Evolutionary conservation across 164 flowering plant species (phyloP).

Genomic region (Tetracentron sinense): DNA sequence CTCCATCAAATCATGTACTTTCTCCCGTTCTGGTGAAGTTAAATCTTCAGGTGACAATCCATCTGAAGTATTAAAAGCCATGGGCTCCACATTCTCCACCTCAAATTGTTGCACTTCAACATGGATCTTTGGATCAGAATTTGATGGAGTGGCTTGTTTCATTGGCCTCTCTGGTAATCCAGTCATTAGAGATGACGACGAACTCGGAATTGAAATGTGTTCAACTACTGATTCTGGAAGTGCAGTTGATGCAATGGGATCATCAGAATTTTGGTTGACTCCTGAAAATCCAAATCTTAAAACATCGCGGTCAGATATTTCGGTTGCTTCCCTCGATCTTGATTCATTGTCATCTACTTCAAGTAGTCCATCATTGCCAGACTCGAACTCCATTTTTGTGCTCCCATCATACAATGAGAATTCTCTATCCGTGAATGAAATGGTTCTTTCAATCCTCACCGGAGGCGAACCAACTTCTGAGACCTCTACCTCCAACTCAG

Average conservation of each 20-base stretch:
- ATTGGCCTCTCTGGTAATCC: conserved; percentile 19
- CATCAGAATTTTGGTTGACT: conserved; percentile 4
- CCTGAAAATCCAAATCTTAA: conserved; percentile 13
- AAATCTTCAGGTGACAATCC: conserved; percentile 16
- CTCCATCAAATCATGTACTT: conserved; percentile 19
- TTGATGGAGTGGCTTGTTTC: conserved; percentile 11
- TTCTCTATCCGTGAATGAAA: conserved; percentile 17
- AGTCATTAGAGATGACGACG: conserved; percentile 19
- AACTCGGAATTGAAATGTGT: conserved; percentile 12
- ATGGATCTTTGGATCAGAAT: conserved; percentile 2
- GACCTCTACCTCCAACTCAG: conserved; percentile 32
- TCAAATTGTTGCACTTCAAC: conserved; percentile 18
- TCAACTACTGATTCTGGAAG: conserved; percentile 16
- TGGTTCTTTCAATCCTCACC: conserved; percentile 13
- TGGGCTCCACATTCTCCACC: conserved; percentile 18
- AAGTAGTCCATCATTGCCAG: conserved; percentile 17
- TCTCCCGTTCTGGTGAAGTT: conserved; percentile 13
- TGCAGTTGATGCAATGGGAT: not conserved
- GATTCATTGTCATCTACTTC: conserved; percentile 26
- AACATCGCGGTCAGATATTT: conserved; percentile 13
- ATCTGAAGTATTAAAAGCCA: conserved; percentile 18
- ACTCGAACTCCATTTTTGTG: conserved; percentile 12
- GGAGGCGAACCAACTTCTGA: conserved; percentile 26
- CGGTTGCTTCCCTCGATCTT: conserved; percentile 12
- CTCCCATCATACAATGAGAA: conserved; percentile 16